Evolutionary conservation across 140 eudicot genomes (phyloP).

Genomic region (Stevia rebaudiana): DNA sequence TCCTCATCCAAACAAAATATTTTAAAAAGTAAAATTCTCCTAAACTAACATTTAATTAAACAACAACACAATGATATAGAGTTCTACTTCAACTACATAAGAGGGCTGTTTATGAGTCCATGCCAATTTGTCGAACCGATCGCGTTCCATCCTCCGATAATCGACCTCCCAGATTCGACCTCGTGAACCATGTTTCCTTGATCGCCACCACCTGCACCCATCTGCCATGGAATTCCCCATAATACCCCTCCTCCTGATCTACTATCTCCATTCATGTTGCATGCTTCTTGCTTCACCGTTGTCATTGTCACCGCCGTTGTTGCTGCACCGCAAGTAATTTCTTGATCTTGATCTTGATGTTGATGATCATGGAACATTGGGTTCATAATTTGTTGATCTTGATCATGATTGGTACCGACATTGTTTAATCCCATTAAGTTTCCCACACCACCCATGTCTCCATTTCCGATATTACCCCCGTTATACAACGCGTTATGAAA

Average conservation of each 20-base stretch:
- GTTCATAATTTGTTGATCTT: slow-evolving; percentile 32
- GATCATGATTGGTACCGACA: slow-evolving; percentile 14
- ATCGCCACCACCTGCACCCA: slow-evolving; percentile 41
- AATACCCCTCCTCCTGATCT: slow-evolving; percentile 42
- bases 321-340: slow-evolving; percentile 27
- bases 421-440: slow-evolving; percentile 31
- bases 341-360: slow-evolving; percentile 25
- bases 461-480: slow-evolving; percentile 43
- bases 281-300: slow-evolving; percentile 66
- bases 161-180: slow-evolving; percentile 48
- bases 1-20: slow-evolving; percentile 26
- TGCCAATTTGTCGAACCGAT: slow-evolving; percentile 64
- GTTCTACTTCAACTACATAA: slow-evolving; percentile 39
- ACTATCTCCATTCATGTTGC: slow-evolving; percentile 33
- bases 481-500: slow-evolving; percentile 37
- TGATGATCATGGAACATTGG: slow-evolving; percentile 35
- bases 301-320: slow-evolving; percentile 48
- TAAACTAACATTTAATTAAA: slow-evolving; percentile 22
- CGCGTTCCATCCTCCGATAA: slow-evolving; percentile 59
- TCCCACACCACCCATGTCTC: slow-evolving; percentile 41
- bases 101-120: slow-evolving; percentile 76
- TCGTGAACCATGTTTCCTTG: slow-evolving; percentile 41
- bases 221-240: slow-evolving; percentile 88
- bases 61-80: slow-evolving; percentile 3
- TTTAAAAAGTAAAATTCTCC: slow-evolving; percentile 21